Evolutionary conservation across 257 asterid species (phyloP), one percentile per base, ranked within the genome.

Genomic region (Voacanga thouarsii): DNA sequence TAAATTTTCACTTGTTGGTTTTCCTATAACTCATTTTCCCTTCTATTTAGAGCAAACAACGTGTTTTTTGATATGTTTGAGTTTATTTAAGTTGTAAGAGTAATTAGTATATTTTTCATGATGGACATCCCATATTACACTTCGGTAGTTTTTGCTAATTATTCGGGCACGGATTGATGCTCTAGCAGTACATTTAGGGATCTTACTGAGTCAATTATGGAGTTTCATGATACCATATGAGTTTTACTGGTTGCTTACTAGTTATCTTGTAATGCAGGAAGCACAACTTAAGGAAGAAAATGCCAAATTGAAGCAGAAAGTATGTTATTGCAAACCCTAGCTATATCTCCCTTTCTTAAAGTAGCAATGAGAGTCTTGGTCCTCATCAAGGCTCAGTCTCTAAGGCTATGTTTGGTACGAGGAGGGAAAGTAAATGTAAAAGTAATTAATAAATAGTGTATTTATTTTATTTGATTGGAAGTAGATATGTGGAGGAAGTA

Each of bases 241-340:
- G 18, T 14, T 15, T 9, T 53, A 3, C 6, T 18, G 1, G 6
- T 72, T 72, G 76, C 63, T 72, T 2, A 51, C 43, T 45, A 51
- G 47, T 73, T 71, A 26, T 30, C 26, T 21, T 53, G 19, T 51
- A 73, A 50, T 79, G 87, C 93, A 93, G 98, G 96, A 88, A 82
- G 79, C 81, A 19, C 86, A 83, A 68, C 59, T 92, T 23, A 77
- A 56, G 79, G 92, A 92, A 59, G 92, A 92, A 61, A 90, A 94
- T 76, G 79, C 82, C 0, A 28, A 21, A 82, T 80, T 94, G 87
- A 92, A 85, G 82, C 88, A 81, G n/a, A 89, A 77, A 77, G 80
- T 75, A 79, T 24, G 83, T 30, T 80, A 83, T 80, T 49, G 9
- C 16, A 75, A n/a, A 56, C 53, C 44, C 39, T 21, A 18, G 4